These are phyloP conservation scores for Magnolia officinalis DNA, from an alignment of 164 flowering plant genomes.

Conservation along the genomic window DNA sequence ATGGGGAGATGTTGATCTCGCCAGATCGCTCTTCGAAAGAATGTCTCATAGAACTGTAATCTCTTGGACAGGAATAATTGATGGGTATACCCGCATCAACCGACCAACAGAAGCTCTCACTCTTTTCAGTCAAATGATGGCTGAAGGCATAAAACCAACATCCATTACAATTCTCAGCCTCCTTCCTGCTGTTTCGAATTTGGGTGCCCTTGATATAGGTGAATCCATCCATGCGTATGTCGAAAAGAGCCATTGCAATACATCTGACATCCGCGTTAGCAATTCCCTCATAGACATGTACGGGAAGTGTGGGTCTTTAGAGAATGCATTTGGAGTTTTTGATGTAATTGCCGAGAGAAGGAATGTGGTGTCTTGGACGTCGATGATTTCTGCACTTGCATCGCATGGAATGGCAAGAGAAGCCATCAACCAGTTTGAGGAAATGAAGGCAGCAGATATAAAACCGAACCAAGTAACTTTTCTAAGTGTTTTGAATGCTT, in stretches of 20 bases:
- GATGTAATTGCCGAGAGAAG: constrained; percentile 11
- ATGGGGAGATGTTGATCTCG: constrained; percentile 21
- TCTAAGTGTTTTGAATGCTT: constrained; percentile 26
- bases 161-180: constrained; percentile 21
- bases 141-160: constrained; percentile 15
- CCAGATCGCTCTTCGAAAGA: constrained; percentile 16
- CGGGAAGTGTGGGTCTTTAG: constrained; percentile 43
- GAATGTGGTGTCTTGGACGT: constrained; percentile 27
- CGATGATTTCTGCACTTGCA: constrained; percentile 24
- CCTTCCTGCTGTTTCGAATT: constrained; percentile 20
- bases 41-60: constrained; percentile 19
- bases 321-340: constrained; percentile 15
- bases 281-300: constrained; percentile 40
- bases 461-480: constrained; percentile 26
- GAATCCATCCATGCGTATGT: constrained; percentile 15
- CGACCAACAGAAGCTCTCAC: constrained; percentile 16
- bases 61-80: constrained; percentile 30
- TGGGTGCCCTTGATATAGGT: constrained; percentile 13
- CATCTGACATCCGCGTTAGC: constrained; percentile 16
- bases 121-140: constrained; percentile 20
- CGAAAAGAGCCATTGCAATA: constrained; percentile 11
- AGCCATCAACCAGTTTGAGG: constrained; percentile 14
- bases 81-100: constrained; percentile 21
- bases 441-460: constrained; percentile 18
- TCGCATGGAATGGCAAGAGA: constrained; percentile 23